phyloP scores from a whole-genome alignment of 2,329 filamentous ascomycete genomes.

The Colletotrichum navitas region DNA sequence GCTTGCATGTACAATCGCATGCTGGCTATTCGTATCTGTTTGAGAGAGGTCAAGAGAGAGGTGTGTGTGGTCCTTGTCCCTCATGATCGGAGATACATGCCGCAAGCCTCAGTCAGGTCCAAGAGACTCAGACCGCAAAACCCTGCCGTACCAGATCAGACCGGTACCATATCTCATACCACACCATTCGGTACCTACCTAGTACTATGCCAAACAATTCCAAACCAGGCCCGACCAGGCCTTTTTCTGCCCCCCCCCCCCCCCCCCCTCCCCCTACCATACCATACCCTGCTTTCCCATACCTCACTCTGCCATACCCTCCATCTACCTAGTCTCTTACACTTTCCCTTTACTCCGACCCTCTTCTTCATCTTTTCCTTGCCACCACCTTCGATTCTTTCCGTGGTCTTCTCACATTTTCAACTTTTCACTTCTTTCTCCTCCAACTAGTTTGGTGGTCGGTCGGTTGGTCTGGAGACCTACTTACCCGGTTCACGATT shows the following conservation, averaged over 20 bases:
- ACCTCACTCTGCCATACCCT: conserved; percentile 24
- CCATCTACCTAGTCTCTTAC: conserved; percentile 26
- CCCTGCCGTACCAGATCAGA: conserved; percentile 22
- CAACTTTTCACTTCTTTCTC: conserved; percentile 5
- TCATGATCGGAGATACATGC: conserved; percentile 38
- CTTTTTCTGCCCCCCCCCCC: conserved; percentile 6
- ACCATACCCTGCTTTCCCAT: conserved; percentile 10
- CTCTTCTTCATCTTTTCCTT: conserved; percentile 7
- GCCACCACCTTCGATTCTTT: conserved; percentile 23
- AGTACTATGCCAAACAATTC: conserved; percentile 21
- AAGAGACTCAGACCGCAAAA: conserved; percentile 24
- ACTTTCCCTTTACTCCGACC: conserved; percentile 24
- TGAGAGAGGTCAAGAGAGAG: conserved; percentile 22
- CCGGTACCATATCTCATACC: conserved; percentile 17
- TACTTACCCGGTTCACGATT: conserved; percentile 4
- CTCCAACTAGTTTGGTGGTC: conserved; percentile 7
- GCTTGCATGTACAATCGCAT: conserved; percentile 32
- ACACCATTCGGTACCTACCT: background rate
- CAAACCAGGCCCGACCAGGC: conserved; percentile 14
- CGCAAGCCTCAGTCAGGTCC: conserved; percentile 37
- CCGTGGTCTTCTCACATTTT: conserved; percentile 17
- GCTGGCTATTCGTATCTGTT: conserved; percentile 18
- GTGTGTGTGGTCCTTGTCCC: conserved; percentile 37
- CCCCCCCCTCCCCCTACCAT: conserved; percentile 3
- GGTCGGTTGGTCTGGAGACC: background rate